Evolutionary conservation across 2,329 filamentous ascomycete genomes (phyloP), one percentile per base, ranked within the genome.

Genomic region (Monilinia polystroma): DNA sequence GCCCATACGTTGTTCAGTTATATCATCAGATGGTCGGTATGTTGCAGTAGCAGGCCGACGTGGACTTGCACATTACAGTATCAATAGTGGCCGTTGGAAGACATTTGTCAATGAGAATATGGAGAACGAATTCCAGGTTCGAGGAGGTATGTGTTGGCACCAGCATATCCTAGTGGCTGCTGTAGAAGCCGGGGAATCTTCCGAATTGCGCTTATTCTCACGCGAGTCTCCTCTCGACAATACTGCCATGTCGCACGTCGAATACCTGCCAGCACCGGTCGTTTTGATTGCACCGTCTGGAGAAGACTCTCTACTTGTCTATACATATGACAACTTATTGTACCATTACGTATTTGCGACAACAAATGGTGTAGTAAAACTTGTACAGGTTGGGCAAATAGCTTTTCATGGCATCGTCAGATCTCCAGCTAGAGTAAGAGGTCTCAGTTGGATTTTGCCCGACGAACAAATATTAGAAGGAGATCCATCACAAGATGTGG

Each of bases 71-170:
- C 95, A 99, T 77, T 99, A 99, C 78, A 98, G 95, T 74, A 87
- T 97, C 69, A 90, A 90, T 72, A 98, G 94, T 75, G 92, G 94
- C 38, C 86, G 95, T 67, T 99, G 95, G 95, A 97, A 96, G 77
- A 96, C 90, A 0, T 99, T 99, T 76, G 85, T 90, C 59, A 92
- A 93, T 73, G 85, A 88, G 35, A 86, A 85, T 41, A 85, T 89
- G 75, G 95, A 98, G 78, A 93, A 93, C 73, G 92, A 93, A 70
- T 99, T 99, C 76, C 87, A 92, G 32, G 92, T 99, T 18, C 85
- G 93, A 70, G 95, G 95, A 59, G 95, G 95, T 8, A 97, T 99
- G 93, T 98, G 94, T 77, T 99, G 95, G 95, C 93, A 96, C 76
- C 93, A 96, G 72, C 94, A 99, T 78, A 91, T 98, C 43, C 83